Evolutionary conservation across 2,329 filamentous ascomycete species (phyloP).

Genomic region (Aspergillus fumigatiaffinis): DNA sequence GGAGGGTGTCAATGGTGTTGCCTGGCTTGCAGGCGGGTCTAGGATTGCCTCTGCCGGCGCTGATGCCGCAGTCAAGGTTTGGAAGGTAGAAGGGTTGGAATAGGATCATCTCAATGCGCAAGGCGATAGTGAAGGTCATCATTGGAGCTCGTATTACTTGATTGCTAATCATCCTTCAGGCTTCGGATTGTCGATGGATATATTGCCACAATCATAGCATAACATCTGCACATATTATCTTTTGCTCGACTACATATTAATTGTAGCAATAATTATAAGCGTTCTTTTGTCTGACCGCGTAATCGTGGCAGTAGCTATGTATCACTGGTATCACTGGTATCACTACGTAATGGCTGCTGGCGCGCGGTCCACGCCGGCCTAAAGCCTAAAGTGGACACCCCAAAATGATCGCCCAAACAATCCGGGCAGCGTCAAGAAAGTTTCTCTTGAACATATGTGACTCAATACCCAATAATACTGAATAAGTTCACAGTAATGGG

Average conservation of each 20-base stretch:
- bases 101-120: constrained; percentile 10
- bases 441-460: not conserved
- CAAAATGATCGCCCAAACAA: not conserved
- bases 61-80: constrained; percentile 88
- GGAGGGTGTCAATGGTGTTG: constrained; percentile 85
- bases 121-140: not conserved
- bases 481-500: not conserved
- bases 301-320: not conserved
- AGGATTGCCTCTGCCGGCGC: constrained; percentile 77
- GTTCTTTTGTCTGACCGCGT: constrained; percentile 1
- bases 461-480: not conserved
- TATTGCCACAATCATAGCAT: not conserved
- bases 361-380: not conserved
- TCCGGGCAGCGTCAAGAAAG: not conserved
- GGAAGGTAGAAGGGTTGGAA: constrained; percentile 61
- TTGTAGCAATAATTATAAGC: not conserved
- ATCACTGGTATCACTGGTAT: not conserved
- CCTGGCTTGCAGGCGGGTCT: constrained; percentile 64
- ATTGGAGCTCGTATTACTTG: not conserved
- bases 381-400: not conserved
- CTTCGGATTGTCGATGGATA: not conserved
- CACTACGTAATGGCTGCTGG: not conserved
- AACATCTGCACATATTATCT: not conserved
- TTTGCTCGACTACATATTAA: not conserved
- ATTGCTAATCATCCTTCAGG: not conserved